These are phyloP conservation scores for Claviceps spartinae DNA, from an alignment of 2,329 filamentous ascomycete species.

Conservation along the genomic window DNA sequence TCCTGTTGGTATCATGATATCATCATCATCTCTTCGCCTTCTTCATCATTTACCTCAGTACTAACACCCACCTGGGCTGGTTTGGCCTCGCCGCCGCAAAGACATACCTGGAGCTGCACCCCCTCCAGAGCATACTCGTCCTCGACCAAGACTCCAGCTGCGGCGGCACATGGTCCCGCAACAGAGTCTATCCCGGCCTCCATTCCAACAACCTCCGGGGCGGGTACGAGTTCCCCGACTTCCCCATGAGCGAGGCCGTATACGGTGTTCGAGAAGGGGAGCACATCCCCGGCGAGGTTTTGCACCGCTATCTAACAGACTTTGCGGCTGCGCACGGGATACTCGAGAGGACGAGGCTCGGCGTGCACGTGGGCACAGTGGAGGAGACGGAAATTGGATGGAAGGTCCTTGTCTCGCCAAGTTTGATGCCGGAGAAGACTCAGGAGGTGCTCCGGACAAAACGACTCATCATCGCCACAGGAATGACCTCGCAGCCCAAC, in stretches of 20 bases:
- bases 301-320: conserved; percentile 24
- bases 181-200: conserved; percentile 45
- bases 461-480: conserved; percentile 37
- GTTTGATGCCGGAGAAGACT: neutral
- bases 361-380: conserved; percentile 34
- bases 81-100: conserved; percentile 39
- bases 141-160: conserved; percentile 35
- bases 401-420: conserved; percentile 6
- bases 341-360: conserved; percentile 31
- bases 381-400: conserved; percentile 12
- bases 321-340: conserved; percentile 34
- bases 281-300: conserved; percentile 23
- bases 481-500: conserved; percentile 30
- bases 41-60: too few species aligned
- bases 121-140: conserved; percentile 30
- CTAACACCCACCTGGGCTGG: conserved; percentile 22
- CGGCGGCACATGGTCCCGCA: conserved; percentile 47
- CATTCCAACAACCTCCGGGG: conserved; percentile 52
- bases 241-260: conserved; percentile 38
- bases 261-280: conserved; percentile 23
- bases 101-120: conserved; percentile 35
- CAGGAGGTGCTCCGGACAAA: neutral
- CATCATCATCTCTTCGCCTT: too few species aligned
- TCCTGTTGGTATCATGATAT: neutral
- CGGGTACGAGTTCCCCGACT: conserved; percentile 50